phyloP scores from a whole-genome alignment of 2,329 filamentous ascomycete species.

The Fusarium agapanthi region DNA sequence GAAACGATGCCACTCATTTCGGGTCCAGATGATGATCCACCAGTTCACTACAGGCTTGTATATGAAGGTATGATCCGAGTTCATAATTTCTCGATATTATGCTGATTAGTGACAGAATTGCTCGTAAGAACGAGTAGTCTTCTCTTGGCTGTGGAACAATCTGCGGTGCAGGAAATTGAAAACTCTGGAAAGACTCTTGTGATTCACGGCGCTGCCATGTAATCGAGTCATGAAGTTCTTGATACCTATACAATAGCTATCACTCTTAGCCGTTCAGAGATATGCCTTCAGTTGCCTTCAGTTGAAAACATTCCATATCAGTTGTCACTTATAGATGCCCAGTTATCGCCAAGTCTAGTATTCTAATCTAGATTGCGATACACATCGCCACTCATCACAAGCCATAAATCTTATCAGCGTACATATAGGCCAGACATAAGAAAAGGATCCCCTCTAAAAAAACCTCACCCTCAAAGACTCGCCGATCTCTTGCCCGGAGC shows the following conservation, averaged over 20 bases:
- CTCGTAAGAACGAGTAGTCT: constrained; percentile 71
- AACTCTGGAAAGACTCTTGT: constrained; percentile 73
- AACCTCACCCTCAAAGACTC: constrained; percentile 25
- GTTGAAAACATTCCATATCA: background rate
- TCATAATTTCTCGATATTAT: background rate
- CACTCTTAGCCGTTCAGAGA: no score
- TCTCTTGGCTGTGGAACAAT: constrained; percentile 71
- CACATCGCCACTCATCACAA: constrained; percentile 6
- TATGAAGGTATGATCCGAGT: constrained; percentile 69
- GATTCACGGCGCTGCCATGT: constrained; percentile 58
- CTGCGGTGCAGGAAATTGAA: constrained; percentile 66
- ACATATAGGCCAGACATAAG: constrained; percentile 11
- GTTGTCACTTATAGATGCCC: background rate
- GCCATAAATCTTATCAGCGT: constrained; percentile 12
- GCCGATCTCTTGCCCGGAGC: constrained; percentile 38
- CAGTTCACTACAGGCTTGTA: constrained; percentile 74
- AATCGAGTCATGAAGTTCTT: background rate
- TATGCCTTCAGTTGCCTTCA: background rate
- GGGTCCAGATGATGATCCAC: constrained; percentile 67
- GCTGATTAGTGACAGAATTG: constrained; percentile 61
- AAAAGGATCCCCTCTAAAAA: background rate
- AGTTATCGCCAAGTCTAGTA: background rate
- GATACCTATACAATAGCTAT: no score
- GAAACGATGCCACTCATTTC: constrained; percentile 63
- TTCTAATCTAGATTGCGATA: background rate